A percentile compares a stretch with the other conserved stretches of the same genome.
Evolutionary conservation across 2,329 filamentous ascomycete species (phyloP).

Genomic region (Phoma herbarum): DNA sequence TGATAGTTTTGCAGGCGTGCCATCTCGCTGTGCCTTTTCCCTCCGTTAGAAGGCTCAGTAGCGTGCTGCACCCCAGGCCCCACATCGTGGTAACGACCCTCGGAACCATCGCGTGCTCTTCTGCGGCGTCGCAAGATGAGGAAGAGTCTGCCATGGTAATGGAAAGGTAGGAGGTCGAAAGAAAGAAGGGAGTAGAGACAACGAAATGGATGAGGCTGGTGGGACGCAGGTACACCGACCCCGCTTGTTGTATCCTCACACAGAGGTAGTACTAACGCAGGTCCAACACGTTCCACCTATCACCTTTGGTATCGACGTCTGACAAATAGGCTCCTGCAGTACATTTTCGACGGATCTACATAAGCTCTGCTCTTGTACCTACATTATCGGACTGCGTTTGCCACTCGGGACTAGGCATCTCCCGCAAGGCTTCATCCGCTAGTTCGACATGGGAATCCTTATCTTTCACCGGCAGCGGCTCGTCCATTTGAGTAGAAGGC

Average conservation of each 20-base stretch:
- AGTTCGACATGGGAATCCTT: background rate
- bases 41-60: no score
- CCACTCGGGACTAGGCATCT: background rate
- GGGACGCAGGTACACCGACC: background rate
- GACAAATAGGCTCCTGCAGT: background rate
- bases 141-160: background rate
- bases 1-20: background rate
- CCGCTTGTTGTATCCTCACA: background rate
- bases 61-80: no score
- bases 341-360: background rate
- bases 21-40: background rate
- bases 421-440: slow-evolving; percentile 3
- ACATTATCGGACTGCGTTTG: background rate
- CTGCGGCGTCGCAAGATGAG: no score
- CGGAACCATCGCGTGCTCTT: no score
- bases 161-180: background rate
- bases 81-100: slow-evolving; percentile 25
- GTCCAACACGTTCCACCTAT: background rate
- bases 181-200: background rate
- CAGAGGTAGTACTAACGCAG: background rate
- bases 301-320: background rate
- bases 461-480: background rate
- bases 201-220: background rate
- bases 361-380: background rate
- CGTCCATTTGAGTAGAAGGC: background rate